These are phyloP conservation scores for Dianthus caryophyllus DNA, from an alignment of 148 eudicot genomes.

Conservation along the genomic window DNA sequence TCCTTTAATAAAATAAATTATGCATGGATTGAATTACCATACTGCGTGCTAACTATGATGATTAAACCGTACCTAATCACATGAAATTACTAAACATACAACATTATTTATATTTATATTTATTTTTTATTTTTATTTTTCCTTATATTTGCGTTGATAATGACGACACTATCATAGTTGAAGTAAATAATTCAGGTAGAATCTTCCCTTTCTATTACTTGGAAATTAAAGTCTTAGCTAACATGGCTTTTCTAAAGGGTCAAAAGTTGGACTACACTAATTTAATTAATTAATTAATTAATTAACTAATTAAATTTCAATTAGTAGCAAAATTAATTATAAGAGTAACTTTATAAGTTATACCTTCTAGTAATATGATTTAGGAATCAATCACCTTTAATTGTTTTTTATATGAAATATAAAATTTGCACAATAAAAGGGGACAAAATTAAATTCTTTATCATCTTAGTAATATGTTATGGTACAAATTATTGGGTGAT, in stretches of 20 bases:
- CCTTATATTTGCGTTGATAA: conserved; percentile 18
- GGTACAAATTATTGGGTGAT: no score
- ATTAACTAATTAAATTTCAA: no score
- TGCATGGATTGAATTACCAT: not conserved
- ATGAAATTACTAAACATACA: conserved; percentile 1
- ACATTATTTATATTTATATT: no score
- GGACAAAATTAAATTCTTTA: no score
- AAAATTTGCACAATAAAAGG: no score
- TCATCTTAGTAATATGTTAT: no score
- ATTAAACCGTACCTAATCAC: conserved; percentile 14
- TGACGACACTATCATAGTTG: conserved; percentile 10
- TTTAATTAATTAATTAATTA: not conserved
- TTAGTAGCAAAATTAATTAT: no score
- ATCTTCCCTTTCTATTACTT: conserved; percentile 10
- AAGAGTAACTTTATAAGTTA: no score
- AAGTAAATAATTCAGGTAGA: conserved; percentile 14
- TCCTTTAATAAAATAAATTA: not conserved
- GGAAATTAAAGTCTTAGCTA: conserved; percentile 8
- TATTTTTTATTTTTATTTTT: no score
- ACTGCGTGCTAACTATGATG: conserved; percentile 5
- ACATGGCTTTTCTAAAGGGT: conserved; percentile 12
- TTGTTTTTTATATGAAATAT: no score
- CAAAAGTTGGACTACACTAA: conserved; percentile 13
- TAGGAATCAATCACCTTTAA: not conserved
- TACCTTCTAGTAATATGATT: not conserved